A percentile compares a stretch with the other conserved stretches of the same genome.
Evolutionary conservation across 2,329 filamentous ascomycete genomes (phyloP).

Genomic region (Phialocephala subalpina): DNA sequence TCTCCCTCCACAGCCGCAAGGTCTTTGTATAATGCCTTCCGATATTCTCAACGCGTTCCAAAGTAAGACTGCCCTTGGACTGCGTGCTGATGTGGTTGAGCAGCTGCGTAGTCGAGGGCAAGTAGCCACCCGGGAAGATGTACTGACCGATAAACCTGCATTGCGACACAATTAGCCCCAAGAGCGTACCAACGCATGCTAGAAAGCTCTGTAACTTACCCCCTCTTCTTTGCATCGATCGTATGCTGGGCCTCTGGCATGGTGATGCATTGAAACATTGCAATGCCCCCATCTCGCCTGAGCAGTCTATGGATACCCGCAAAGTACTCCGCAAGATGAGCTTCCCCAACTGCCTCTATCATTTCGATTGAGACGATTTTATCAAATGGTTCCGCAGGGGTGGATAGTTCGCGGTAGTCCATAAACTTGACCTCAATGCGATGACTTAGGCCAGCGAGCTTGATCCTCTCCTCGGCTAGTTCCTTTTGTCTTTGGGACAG

Average conservation of each 20-base stretch:
- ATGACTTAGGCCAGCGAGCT: background rate
- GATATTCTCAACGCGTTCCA: conserved; percentile 8
- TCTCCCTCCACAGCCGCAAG: conserved; percentile 9
- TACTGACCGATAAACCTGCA: conserved; percentile 7
- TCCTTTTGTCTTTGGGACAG: conserved; percentile 8
- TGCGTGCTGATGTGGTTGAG: conserved; percentile 9
- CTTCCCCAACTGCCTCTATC: conserved; percentile 12
- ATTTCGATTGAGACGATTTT: conserved; percentile 12
- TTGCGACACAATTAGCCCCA: background rate
- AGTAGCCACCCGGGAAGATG: conserved; percentile 10
- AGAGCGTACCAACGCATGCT: background rate
- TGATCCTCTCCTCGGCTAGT: conserved; percentile 8
- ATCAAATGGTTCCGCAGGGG: background rate
- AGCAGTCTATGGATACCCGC: conserved; percentile 2
- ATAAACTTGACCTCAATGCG: conserved; percentile 6
- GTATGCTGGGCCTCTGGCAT: conserved; percentile 12
- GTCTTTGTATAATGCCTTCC: conserved; percentile 10
- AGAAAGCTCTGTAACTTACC: background rate
- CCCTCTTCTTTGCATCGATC: conserved; percentile 5
- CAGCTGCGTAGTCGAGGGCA: conserved; percentile 10
- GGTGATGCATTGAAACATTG: conserved; percentile 11
- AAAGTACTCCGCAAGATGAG: conserved; percentile 6
- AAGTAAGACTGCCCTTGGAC: conserved; percentile 2
- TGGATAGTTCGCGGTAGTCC: conserved; percentile 4
- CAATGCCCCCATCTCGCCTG: conserved; percentile 10